Evolutionary conservation across 108 stramenopile species (phyloP), one percentile per base, ranked within the genome.

Genomic region (Skeletonema costatum): DNA sequence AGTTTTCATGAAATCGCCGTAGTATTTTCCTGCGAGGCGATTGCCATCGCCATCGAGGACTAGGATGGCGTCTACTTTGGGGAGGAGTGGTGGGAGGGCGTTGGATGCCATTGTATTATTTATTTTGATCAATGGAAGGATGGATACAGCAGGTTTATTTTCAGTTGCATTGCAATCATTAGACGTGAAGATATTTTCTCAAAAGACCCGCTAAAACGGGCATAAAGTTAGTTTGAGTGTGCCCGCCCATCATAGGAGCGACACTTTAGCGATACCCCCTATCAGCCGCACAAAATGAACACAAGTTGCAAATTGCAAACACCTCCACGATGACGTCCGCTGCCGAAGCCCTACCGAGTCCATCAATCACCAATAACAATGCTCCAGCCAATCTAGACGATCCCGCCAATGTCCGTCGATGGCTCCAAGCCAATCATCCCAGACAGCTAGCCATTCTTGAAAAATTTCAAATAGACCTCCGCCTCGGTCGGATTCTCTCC

Each of bases 1-100:
- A 13, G 71, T 58, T 50, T 84, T 88, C 74, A 92, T 73, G 81
- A 92, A 94, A 53, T 87, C 78, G 32, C 91, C 91, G 74, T 92
- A 94, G 71, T 94, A 94, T 86, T 94, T 94, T 9, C 93, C 93
- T 1, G 93, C 93, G 68, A 94, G 78, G 48, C 93, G 91, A 77
- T 91, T 86, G 68, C 93, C 93, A 29, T 94, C 93, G 64, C 83
- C 88, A 60, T 92, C 93, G 50, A 94, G 78, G 53, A 94, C 91
- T 60, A 94, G 85, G 80, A 94, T 92, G 70, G 93, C 93, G 76
- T 94, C 93, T 17, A 94, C 69, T 86, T 87, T 89, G 41, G 93
- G 93, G 51, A 94, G 89, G 39, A 94, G 84, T 21, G 91, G 93
- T 30, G 93, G 89, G n/a, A 89, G 16, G 60, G 77, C 60, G 58